Evolutionary conservation across 164 flowering plant species (phyloP).

Genomic region (Echeveria elegans): DNA sequence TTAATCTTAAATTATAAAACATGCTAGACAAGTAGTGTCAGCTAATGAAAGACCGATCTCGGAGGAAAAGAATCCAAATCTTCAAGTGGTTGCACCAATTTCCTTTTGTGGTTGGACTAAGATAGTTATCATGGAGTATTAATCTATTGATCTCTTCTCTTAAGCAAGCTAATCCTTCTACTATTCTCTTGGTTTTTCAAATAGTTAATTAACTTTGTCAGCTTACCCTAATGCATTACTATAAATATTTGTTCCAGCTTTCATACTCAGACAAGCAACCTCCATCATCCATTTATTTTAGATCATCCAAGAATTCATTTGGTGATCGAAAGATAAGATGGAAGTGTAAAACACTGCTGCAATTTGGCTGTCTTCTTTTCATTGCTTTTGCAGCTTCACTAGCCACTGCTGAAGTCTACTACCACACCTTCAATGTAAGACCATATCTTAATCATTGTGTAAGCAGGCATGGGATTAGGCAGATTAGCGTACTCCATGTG

Average conservation of each 20-base stretch:
- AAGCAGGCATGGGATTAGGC: no score
- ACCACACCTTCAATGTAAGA: slow-evolving; percentile 43
- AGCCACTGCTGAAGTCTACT: slow-evolving; percentile 27
- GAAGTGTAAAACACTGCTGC: slow-evolving; percentile 11
- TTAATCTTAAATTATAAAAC: background rate
- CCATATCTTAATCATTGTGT: background rate
- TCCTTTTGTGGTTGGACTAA: background rate
- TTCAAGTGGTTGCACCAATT: slow-evolving; percentile 6
- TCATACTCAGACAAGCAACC: background rate
- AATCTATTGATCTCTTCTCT: slow-evolving; percentile 3
- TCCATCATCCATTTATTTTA: background rate
- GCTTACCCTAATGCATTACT: background rate
- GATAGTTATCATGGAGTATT: background rate
- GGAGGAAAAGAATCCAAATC: background rate
- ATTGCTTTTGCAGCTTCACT: slow-evolving; percentile 16
- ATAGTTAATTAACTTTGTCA: no score
- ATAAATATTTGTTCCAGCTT: background rate
- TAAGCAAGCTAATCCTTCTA: slow-evolving; percentile 1
- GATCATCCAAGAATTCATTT: no score
- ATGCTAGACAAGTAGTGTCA: background rate
- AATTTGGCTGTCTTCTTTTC: slow-evolving; percentile 13
- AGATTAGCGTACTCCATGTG: background rate
- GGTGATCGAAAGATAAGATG: slow-evolving; percentile 7
- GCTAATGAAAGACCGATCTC: background rate
- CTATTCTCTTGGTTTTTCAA: background rate